These are phyloP conservation scores for Aspergillus fijiensis DNA, from an alignment of 2,329 filamentous ascomycete species.

Conservation along the genomic window DNA sequence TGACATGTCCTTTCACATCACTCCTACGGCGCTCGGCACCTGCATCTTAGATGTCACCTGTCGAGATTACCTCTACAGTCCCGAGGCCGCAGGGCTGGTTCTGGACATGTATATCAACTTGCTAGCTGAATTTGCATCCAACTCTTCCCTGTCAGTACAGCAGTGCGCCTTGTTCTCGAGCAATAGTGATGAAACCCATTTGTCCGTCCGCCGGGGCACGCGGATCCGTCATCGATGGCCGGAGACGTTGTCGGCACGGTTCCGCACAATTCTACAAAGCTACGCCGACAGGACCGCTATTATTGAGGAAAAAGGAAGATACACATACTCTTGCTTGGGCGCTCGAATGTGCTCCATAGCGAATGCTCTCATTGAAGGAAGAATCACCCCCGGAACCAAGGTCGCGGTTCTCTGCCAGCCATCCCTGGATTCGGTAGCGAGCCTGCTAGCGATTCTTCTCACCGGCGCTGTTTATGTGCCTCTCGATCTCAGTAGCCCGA, in stretches of 20 bases:
- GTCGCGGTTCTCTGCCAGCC: constrained; percentile 2
- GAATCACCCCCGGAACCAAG: not conserved
- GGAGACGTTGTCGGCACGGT: not conserved
- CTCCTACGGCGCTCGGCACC: not conserved
- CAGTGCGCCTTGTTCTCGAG: not conserved
- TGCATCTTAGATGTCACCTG: not conserved
- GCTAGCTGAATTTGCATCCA: not conserved
- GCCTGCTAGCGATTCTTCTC: constrained; percentile 7
- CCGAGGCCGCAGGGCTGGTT: not conserved
- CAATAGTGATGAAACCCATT: not conserved
- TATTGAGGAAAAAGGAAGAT: not conserved
- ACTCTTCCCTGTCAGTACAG: not conserved
- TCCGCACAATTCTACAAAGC: not conserved
- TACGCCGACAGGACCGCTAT: not conserved
- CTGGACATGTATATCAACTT: not conserved
- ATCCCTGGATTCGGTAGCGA: not conserved
- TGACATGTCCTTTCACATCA: constrained; percentile 7
- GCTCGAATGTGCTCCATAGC: not conserved
- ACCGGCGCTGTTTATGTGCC: constrained; percentile 38
- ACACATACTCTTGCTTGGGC: not conserved
- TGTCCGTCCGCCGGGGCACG: not conserved
- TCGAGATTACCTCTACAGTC: constrained; percentile 4
- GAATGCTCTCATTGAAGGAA: not conserved
- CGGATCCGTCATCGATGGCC: not conserved
- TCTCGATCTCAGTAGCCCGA: constrained; percentile 35